Conservation (phyloP, 2,329 filamentous ascomycete genomes). For the Lachnellula occidentalis region DNA sequence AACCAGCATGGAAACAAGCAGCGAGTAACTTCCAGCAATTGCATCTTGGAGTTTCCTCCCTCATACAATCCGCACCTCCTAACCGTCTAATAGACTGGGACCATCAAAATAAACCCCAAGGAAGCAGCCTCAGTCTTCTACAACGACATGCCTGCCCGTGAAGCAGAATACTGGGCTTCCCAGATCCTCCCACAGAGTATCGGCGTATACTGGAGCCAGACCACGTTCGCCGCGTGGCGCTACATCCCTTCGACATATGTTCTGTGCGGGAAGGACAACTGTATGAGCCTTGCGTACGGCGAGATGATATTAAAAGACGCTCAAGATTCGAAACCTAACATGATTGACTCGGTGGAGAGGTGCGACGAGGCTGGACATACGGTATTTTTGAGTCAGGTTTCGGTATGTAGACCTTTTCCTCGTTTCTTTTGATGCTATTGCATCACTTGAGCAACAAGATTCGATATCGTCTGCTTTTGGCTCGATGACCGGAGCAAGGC, state of each 20-base stretch:
- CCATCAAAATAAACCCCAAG: constrained; percentile 30
- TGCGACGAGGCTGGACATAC: constrained; percentile 14
- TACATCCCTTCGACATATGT: constrained; percentile 25
- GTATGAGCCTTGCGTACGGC: constrained; percentile 11
- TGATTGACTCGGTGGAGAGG: constrained; percentile 15
- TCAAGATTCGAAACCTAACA: constrained; percentile 3
- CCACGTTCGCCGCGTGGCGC: constrained; percentile 26
- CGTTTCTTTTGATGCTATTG: not conserved
- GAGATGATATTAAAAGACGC: constrained; percentile 15
- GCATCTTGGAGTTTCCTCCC: constrained; percentile 5
- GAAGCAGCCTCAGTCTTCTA: constrained; percentile 36
- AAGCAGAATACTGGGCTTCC: constrained; percentile 36
- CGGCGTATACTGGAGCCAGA: constrained; percentile 27
- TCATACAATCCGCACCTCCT: constrained; percentile 24
- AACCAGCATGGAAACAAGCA: not conserved
- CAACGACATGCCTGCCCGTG: constrained; percentile 36
- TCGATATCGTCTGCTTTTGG: not conserved
- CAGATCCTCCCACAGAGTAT: constrained; percentile 36
- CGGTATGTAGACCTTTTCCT: constrained; percentile 3
- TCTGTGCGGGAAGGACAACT: constrained; percentile 20
- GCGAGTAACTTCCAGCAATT: not conserved
- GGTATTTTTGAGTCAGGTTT: constrained; percentile 12
- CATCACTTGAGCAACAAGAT: not conserved
- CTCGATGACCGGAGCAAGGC: not conserved
- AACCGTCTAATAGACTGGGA: constrained; percentile 25